Base-by-base conservation (phyloP, 768 basidiomycete species). In the Pisolithus albus region DNA sequence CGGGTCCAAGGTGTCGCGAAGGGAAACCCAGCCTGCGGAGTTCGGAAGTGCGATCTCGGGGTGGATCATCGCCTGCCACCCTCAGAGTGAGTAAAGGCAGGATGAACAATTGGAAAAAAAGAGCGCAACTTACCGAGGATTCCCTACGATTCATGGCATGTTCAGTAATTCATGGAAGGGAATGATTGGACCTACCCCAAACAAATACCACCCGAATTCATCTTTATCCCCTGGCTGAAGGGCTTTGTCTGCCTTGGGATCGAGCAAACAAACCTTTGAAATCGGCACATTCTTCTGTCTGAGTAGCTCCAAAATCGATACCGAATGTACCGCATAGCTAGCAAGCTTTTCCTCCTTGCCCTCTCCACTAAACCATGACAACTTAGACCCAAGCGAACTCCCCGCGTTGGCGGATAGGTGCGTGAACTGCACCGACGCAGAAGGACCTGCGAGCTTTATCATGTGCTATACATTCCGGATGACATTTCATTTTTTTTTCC, bases 31-130 rank as follows among this genome's bases (percentile, higher is more conserved):
- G 71, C 15, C 76, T 77, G 28, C 95, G 85, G 34, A 99, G 79
- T 63, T 95, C 90, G 1, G 83, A 79, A 2, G 95, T 99, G 48
- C 95, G 77, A 65, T 99, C 95, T 36, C 92, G 78, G 0, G 95
- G 95, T 2, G 95, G 95, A 69, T 99, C 94, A 61, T 97, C 95
- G 10, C 95, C 94, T 84, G 71, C 26, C 46, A 13, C 13, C 16
- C n/a, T 32, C 16, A 30, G 15, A 5, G 39, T 19, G 54, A 47
- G 49, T 38, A 43, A 50, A 18, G 18, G 18, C 15, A 9, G 21
- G 37, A 23, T 18, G 15, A 47, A 13, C 5, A 19, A 36, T 4
- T 18, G 18, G n/a, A n/a, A 11, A 19, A 44, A 23, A 36, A 9
- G 9, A 36, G 7, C 52, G 13, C 30, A 11, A 11, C 64, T 24